Conservation (phyloP, 768 basidiomycete genomes). For the Boletus rex-veris region DNA sequence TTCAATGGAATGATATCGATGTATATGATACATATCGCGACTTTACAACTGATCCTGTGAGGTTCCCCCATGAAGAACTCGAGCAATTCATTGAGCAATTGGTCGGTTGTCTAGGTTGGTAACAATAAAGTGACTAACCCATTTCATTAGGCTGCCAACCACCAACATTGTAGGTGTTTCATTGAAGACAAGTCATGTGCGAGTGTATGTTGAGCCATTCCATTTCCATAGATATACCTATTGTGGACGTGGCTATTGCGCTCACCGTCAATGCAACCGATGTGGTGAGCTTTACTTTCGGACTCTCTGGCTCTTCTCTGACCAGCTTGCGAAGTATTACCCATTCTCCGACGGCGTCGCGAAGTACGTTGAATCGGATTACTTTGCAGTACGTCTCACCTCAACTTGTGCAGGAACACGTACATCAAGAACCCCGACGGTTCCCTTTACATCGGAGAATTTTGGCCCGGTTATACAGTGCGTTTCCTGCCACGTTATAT, state of each 20-base stretch:
- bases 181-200: neutral
- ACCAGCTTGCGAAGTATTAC: constrained; percentile 46
- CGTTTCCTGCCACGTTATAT: constrained; percentile 5
- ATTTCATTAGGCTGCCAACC: constrained; percentile 19
- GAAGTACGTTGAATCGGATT: constrained; percentile 35
- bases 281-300: constrained; percentile 41
- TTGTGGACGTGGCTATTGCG: constrained; percentile 62
- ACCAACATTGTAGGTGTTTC: constrained; percentile 28
- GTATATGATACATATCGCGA: constrained; percentile 65
- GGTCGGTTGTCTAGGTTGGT: constrained; percentile 36
- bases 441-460: constrained; percentile 66
- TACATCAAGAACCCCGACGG: constrained; percentile 78
- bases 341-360: constrained; percentile 63
- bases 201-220: neutral
- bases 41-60: constrained; percentile 65
- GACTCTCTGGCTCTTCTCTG: neutral
- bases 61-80: constrained; percentile 55
- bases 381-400: neutral
- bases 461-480: constrained; percentile 76
- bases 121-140: constrained; percentile 3
- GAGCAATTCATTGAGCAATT: constrained; percentile 51
- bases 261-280: constrained; percentile 58
- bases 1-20: constrained; percentile 81
- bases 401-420: constrained; percentile 43
- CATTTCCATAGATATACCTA: constrained; percentile 57